Evolutionary conservation across 208 protist species (phyloP).

Genomic region (Phytomonas serpens): DNA sequence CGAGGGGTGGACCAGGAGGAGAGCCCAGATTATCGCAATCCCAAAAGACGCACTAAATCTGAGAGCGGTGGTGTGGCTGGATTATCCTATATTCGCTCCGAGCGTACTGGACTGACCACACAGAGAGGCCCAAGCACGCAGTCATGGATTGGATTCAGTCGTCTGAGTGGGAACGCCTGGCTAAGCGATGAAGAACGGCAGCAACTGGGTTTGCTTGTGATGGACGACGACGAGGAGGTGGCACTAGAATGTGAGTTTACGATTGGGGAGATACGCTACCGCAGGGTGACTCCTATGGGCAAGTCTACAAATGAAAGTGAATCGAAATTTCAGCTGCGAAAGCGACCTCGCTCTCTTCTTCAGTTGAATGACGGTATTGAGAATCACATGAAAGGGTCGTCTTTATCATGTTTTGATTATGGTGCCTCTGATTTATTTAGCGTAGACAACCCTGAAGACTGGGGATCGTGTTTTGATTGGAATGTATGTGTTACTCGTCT

Average conservation of each 20-base stretch:
- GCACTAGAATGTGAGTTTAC: background rate
- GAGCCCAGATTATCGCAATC: background rate
- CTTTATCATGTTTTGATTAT: background rate
- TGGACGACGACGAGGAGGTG: background rate
- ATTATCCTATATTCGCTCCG: slow-evolving; percentile 22
- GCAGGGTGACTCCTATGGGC: background rate
- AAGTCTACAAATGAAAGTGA: background rate
- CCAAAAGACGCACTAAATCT: background rate
- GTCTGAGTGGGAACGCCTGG: slow-evolving; percentile 49
- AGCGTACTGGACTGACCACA: slow-evolving; percentile 10
- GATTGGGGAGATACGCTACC: background rate
- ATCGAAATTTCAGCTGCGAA: background rate
- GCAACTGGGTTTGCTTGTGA: slow-evolving; percentile 14
- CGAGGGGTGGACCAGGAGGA: background rate
- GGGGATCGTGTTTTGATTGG: background rate
- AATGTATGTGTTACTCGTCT: background rate
- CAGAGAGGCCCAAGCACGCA: slow-evolving; percentile 22
- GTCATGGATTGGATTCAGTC: slow-evolving; percentile 41
- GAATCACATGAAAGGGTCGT: background rate
- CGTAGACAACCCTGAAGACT: background rate
- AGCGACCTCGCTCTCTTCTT: background rate
- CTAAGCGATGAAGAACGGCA: slow-evolving; percentile 29
- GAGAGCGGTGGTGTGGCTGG: slow-evolving; percentile 10
- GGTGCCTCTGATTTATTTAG: background rate
- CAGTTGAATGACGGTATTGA: background rate